Conservation (phyloP, 495 filamentous ascomycete genomes). For the Aspergillus conjunctus region DNA sequence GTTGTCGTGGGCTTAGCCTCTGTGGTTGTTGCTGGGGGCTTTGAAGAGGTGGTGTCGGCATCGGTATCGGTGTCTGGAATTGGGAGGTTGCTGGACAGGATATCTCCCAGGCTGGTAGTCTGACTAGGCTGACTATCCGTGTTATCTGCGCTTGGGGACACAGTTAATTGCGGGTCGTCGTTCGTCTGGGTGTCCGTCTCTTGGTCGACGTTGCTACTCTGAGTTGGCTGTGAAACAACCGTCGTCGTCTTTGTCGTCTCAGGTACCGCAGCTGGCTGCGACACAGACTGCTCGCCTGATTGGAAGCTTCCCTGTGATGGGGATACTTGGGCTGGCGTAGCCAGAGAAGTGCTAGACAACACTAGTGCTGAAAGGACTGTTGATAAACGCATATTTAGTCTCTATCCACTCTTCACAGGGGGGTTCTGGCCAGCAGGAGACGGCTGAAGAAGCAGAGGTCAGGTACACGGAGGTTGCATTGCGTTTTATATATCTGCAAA, state of each 20-base stretch:
- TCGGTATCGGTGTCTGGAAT: neutral
- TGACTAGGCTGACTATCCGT: conserved; percentile 1
- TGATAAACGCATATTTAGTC: conserved; percentile 37
- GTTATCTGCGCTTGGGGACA: conserved; percentile 10
- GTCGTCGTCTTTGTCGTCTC: conserved; percentile 13
- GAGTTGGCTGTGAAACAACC: conserved; percentile 13
- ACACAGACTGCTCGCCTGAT: conserved; percentile 17
- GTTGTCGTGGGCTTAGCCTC: conserved; percentile 5
- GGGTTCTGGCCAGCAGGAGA: conserved; percentile 24
- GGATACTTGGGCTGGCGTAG: conserved; percentile 27
- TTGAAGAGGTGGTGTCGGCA: conserved; percentile 2
- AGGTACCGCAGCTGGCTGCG: conserved; percentile 16
- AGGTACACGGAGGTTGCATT: conserved; percentile 16
- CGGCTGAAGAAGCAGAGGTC: conserved; percentile 9
- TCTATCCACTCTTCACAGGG: conserved; percentile 21
- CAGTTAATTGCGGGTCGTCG: conserved; percentile 12
- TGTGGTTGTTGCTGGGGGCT: conserved; percentile 11
- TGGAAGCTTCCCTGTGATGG: conserved; percentile 21
- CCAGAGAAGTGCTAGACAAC: conserved; percentile 35
- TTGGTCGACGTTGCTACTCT: conserved; percentile 3
- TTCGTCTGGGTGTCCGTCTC: conserved; percentile 10
- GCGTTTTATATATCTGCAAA: conserved; percentile 29
- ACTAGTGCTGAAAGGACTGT: conserved; percentile 34
- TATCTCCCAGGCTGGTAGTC: neutral
- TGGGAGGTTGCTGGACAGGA: conserved; percentile 1